Evolutionary conservation across 768 basidiomycete species (phyloP), one percentile per base, ranked within the genome.

Genomic region (Sporobolomyces phaffii): DNA sequence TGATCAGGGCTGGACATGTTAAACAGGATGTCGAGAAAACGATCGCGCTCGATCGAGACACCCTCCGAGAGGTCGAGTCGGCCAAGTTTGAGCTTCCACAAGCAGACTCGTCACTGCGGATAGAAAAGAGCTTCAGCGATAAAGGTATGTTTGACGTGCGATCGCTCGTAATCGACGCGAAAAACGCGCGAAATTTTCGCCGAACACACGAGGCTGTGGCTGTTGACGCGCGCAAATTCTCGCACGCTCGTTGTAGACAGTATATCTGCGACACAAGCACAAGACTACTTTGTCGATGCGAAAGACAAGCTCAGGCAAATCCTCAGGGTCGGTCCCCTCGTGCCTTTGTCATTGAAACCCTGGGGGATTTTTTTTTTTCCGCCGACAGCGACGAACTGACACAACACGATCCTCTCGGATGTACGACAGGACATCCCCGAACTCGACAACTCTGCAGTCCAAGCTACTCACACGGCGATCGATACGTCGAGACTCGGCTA

Each of bases 11-110:
- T n/a, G n/a, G n/a, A n/a, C n/a, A n/a, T 38, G 38, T 28, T 15
- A 40, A 11, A 56, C 54, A 56, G 54, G 54, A 56, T 1, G 40
- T 56, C 38, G 43, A 56, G 54, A 26, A 43, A 29, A 15, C 43
- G 3, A 18, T 56, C 24, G 38, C 54, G 26, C 40, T 56, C 8
- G 54, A 56, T 43, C 38, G 17, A 17, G 54, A 56, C 10, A 11
- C 5, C 20, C 2, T 56, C 15, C 17, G 15, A 4, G 31, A 40
- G 24, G 24, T 56, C 40, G 40, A 43, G 5, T 26, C 4, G 3
- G 40, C 6, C 11, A n/a, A n/a, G 26, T 26, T 56, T 28, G 54
- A 43, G 17, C 40, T 56, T 4, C 54, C 54, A 5, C 26, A 38
- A 15, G 43, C 54, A 5, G 54, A 56, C 14, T 17, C 20, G 6